Conservation (phyloP, 805 yeast species). For the Starmerella floricola region DNA sequence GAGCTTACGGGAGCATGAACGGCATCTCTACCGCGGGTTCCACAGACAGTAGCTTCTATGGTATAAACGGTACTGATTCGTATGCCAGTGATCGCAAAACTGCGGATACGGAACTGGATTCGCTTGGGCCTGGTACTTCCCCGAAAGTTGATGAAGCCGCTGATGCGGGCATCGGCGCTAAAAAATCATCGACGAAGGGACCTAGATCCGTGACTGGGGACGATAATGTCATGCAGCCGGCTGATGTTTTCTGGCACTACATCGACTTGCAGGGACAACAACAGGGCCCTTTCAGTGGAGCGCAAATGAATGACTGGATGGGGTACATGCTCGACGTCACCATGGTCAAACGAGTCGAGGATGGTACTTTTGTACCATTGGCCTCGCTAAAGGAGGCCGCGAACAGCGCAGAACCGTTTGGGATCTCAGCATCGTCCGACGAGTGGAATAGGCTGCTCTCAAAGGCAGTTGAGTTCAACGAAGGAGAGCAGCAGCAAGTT, state of each 20-base stretch:
- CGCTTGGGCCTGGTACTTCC: too few species aligned
- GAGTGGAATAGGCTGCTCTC: constrained; percentile 16
- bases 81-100: too few species aligned
- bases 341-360: constrained; percentile 48
- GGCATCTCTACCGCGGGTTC: too few species aligned
- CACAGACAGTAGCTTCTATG: too few species aligned
- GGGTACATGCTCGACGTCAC: constrained; percentile 39
- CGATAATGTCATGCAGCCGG: constrained; percentile 1
- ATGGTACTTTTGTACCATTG: constrained; percentile 39
- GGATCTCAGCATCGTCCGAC: constrained; percentile 21
- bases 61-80: too few species aligned
- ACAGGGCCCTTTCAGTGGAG: constrained; percentile 74
- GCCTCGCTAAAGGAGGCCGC: constrained; percentile 41
- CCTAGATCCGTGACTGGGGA: background rate
- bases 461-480: background rate
- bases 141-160: background rate
- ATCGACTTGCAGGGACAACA: constrained; percentile 55
- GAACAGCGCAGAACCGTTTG: constrained; percentile 50
- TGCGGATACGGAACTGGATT: too few species aligned
- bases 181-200: background rate
- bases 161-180: background rate
- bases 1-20: too few species aligned
- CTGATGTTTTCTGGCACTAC: constrained; percentile 45
- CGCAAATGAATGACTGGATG: constrained; percentile 65
- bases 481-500: background rate